Evolutionary conservation across 768 basidiomycete species (phyloP), one percentile per base, ranked within the genome.

Genomic region (Phaeotremella fagi): DNA sequence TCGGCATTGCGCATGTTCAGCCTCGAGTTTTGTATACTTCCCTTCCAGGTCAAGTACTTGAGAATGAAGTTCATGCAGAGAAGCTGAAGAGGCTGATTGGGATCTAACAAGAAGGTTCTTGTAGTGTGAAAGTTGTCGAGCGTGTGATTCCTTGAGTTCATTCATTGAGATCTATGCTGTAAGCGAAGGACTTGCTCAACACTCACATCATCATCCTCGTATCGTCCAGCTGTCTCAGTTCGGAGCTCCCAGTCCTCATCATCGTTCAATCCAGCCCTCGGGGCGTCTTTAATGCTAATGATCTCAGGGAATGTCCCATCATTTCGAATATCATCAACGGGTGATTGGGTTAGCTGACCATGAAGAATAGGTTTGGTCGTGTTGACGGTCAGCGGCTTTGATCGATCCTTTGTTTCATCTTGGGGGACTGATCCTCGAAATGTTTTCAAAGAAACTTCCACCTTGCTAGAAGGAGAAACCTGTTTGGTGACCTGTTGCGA

Each of bases 221-320:
- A 25, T 7, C 29, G 36, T 14, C 44, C 22, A 18, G 33, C 59
- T 7, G 61, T 63, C 45, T 66, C 52, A 4, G 64, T 66, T 33
- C 59, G 44, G 29, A 66, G 33, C 38, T 66, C 64, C 64, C 61
- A 66, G 41, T 41, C 38, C 18, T 41, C 38, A 12, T 41, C 38
- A 41, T 41, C 38, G 12, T 16, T 16, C 7, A 18, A 12, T 20
- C 38, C 12, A 7, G 38, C 7, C 22, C 6, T 11, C 7, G 12
- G 38, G 12, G 11, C 38, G 12, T 41, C 38, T 20, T 41, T 41
- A 6, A 41, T 6, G 20, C 38, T 41, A 20, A 41, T 20, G 38
- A 41, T 41, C 22, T 41, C 38, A 20, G 38, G 38, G 20, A 41
- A 41, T 6, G 12, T 12, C 7, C 9, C 18, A 20, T 41, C 38